These are phyloP conservation scores for Protomyces macrosporus DNA, from an alignment of 1,139 yeast genomes.

Conservation along the genomic window DNA sequence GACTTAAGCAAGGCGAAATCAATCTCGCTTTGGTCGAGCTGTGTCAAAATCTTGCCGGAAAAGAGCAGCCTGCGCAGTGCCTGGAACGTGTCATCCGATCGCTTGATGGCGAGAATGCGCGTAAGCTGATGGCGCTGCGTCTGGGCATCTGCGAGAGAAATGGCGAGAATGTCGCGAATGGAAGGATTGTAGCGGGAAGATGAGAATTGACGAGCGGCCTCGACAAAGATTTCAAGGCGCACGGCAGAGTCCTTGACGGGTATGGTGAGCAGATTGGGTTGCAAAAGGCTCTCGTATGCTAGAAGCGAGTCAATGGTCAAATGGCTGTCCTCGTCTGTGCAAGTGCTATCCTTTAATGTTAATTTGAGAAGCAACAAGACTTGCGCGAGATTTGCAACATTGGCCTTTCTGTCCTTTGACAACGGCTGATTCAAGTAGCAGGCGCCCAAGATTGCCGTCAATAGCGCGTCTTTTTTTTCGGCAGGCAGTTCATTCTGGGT, in stretches of 20 bases:
- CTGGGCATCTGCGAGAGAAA: background rate
- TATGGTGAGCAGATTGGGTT: background rate
- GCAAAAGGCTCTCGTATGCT: background rate
- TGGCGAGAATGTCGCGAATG: slow-evolving; percentile 1
- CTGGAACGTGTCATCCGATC: background rate
- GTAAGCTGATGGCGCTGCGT: slow-evolving; percentile 1
- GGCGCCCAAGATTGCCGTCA: background rate
- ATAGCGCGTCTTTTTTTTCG: background rate
- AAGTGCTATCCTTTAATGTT: background rate
- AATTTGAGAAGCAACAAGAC: background rate
- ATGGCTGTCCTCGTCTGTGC: background rate
- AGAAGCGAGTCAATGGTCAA: background rate
- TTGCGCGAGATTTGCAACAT: background rate
- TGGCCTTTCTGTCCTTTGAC: background rate
- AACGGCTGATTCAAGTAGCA: background rate
- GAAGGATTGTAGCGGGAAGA: slow-evolving; percentile 1
- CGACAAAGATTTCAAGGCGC: background rate
- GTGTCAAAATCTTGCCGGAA: background rate
- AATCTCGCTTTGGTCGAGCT: background rate
- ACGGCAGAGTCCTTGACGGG: background rate
- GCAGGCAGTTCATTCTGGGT: background rate
- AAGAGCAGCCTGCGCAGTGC: background rate
- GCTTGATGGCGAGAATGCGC: background rate
- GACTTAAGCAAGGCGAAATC: slow-evolving; percentile 2
- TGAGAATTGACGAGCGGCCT: background rate